Conservation (phyloP, 805 yeast genomes). For the Saccharomycopsis vini region DNA sequence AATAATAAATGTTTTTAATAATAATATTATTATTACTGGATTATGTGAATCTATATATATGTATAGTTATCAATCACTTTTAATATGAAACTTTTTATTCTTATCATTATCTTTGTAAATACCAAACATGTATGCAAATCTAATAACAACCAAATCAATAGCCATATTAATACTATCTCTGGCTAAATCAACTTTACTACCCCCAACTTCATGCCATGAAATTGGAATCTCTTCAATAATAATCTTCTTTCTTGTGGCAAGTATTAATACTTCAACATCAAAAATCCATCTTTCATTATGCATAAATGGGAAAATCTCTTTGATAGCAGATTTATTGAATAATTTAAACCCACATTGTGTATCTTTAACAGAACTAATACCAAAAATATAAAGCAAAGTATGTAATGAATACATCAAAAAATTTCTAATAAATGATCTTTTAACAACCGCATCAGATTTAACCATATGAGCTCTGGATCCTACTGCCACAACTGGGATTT, state of each 20-base stretch:
- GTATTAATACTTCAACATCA: slow-evolving; percentile 83
- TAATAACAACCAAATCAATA: slow-evolving; percentile 78
- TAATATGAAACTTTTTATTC: too few relatives aligned
- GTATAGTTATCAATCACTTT: too few relatives aligned
- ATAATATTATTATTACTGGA: too few relatives aligned
- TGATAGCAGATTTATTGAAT: slow-evolving; percentile 64
- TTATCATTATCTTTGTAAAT: slow-evolving; percentile 44
- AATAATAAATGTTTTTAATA: too few relatives aligned
- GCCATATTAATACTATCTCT: slow-evolving; percentile 91
- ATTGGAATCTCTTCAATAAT: slow-evolving; percentile 72
- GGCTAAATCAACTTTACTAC: slow-evolving; percentile 88
- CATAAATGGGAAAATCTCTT: slow-evolving; percentile 71
- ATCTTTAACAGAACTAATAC: slow-evolving; percentile 77
- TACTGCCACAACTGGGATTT: slow-evolving; percentile 55
- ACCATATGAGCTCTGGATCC: slow-evolving; percentile 98
- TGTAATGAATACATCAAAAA: slow-evolving; percentile 90
- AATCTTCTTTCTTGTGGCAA: slow-evolving; percentile 65
- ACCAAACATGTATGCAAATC: slow-evolving; percentile 82
- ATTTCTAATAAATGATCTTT: slow-evolving; percentile 80
- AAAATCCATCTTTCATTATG: slow-evolving; percentile 98
- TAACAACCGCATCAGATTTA: slow-evolving; percentile 91
- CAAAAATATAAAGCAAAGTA: slow-evolving; percentile 76
- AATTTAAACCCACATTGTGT: slow-evolving; percentile 97
- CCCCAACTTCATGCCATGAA: slow-evolving; percentile 95
- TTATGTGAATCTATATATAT: too few relatives aligned